These are phyloP conservation scores for Ramaria rubella DNA, from an alignment of 768 basidiomycete species.

Conservation along the genomic window DNA sequence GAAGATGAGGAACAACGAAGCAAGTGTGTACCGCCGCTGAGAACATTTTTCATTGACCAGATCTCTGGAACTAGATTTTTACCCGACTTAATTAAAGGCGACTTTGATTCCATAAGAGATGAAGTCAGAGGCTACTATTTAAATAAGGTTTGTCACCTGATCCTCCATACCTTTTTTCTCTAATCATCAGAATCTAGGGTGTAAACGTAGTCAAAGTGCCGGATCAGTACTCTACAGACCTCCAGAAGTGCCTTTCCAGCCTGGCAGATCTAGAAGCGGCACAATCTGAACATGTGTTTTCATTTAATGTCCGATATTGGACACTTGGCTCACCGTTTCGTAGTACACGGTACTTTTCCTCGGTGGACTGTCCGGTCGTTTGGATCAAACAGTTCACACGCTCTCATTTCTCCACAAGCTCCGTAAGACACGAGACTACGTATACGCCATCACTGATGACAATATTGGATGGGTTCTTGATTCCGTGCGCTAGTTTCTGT, in stretches of 20 bases:
- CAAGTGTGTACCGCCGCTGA: not conserved
- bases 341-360: slow-evolving; percentile 70
- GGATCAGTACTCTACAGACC: slow-evolving; percentile 83
- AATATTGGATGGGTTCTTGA: slow-evolving; percentile 88
- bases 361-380: slow-evolving; percentile 83
- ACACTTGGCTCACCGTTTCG: slow-evolving; percentile 8
- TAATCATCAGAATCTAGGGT: slow-evolving; percentile 37
- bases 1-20: slow-evolving; percentile 18
- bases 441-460: slow-evolving; percentile 84
- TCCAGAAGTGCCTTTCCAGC: slow-evolving; percentile 83
- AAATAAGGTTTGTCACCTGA: slow-evolving; percentile 37
- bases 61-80: slow-evolving; percentile 43
- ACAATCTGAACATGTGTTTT: slow-evolving; percentile 32
- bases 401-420: slow-evolving; percentile 81
- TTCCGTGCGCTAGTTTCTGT: slow-evolving; percentile 38
- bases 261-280: slow-evolving; percentile 51
- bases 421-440: slow-evolving; percentile 46
- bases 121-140: slow-evolving; percentile 71
- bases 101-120: slow-evolving; percentile 78
- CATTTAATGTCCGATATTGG: not conserved
- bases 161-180: not conserved
- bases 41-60: not conserved
- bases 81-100: slow-evolving; percentile 89
- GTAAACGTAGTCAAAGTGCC: slow-evolving; percentile 61
- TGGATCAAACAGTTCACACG: slow-evolving; percentile 92